phyloP scores from a whole-genome alignment of 2,329 filamentous ascomycete species.

The Colletotrichum lindemuthianum region DNA sequence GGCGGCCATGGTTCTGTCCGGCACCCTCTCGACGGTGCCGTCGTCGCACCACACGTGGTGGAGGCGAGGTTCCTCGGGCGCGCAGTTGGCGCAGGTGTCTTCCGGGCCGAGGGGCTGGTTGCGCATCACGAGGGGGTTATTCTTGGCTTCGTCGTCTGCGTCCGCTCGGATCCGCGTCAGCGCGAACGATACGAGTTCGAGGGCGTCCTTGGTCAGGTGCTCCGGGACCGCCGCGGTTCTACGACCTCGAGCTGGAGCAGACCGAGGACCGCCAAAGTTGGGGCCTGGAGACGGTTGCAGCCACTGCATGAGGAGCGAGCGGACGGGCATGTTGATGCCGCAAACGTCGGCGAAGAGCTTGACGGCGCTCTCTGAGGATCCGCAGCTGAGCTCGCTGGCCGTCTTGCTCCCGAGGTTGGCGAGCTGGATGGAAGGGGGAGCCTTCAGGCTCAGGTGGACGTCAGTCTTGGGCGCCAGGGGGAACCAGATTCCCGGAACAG shows the following conservation, averaged over 20 bases:
- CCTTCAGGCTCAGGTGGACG: neutral
- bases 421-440: too few relatives aligned
- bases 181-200: slow-evolving; percentile 2
- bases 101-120: neutral
- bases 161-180: too few relatives aligned
- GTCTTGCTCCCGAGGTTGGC: too few relatives aligned
- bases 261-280: too few relatives aligned
- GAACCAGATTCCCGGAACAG: slow-evolving; percentile 12
- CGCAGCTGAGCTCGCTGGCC: neutral
- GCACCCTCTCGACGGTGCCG: slow-evolving; percentile 15
- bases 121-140: neutral
- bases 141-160: too few relatives aligned
- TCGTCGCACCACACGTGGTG: slow-evolving; percentile 17
- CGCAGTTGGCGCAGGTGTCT: neutral
- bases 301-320: slow-evolving; percentile 18
- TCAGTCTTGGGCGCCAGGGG: neutral
- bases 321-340: slow-evolving; percentile 14
- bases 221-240: slow-evolving; percentile 10
- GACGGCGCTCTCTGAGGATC: neutral
- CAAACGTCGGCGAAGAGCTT: neutral
- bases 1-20: slow-evolving; percentile 5
- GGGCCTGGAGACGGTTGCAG: too few relatives aligned
- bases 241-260: neutral
- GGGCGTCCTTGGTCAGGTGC: slow-evolving; percentile 22
- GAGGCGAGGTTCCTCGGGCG: neutral